Evolutionary conservation across 164 flowering plant species (phyloP), one percentile per base, ranked within the genome.

Genomic region (Aristolochia fimbriata): DNA sequence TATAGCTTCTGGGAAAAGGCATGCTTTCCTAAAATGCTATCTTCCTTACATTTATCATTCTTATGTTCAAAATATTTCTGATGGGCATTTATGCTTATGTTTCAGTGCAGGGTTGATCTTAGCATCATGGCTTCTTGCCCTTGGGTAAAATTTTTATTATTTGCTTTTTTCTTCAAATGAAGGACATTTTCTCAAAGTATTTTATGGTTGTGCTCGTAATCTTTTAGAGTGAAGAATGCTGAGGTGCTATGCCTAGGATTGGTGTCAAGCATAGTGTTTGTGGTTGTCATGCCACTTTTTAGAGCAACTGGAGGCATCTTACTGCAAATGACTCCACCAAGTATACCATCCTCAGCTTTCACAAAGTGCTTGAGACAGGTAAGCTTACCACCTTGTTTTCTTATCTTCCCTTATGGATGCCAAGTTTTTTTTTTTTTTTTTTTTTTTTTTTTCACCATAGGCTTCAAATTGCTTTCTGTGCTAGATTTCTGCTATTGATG

Each of bases 51-150:
- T 17, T 12, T 15, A 37, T 37, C 43, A 37, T 37, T 27, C 43
- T 3, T 37, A 37, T 3, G 4, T 10, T 37, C 37, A 3, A 10
- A 37, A 37, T 7, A 37, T 37, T 10, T 37, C 12, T 37, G 12
- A 37, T 62, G 14, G 51, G 61, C 14, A 60, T 8, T 62, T 1
- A 63, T 48, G 57, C 47, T 70, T 63, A 61, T 63, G 68, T 71
- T 66, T 69, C 99, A 90, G 99, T 85, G 97, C 99, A 79, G 99
- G 99, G 64, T 74, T 90, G 74, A 84, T 93, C 67, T 71, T 93
- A 69, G 99, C 96, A 61, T 93, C 99, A 58, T 90, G 96, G 91
- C 67, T 90, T 68, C 68, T 93, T 62, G 64, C 91, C 61, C 81
- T 93, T 22, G 96, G 99, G 99, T 93, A 86, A 72, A 23, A 61